Evolutionary conservation across 345 rosid genomes (phyloP), one percentile per base, ranked within the genome.

Genomic region (Brassica incana): DNA sequence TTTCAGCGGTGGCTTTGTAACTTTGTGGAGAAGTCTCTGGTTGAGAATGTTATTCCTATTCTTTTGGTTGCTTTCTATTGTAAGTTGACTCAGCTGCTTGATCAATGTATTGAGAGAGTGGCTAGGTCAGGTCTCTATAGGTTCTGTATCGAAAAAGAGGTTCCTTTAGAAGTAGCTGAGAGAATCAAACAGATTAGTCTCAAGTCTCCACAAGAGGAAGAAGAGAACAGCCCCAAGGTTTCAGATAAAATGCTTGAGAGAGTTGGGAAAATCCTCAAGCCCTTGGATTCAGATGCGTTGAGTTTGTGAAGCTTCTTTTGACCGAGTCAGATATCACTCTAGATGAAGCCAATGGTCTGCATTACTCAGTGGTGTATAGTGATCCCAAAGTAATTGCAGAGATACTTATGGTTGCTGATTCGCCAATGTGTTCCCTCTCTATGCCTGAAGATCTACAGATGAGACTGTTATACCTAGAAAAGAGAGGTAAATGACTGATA

Each of bases 271-370:
- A 90, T 95, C 71, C 95, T 85, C 74, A 95, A 85, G 85, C 97
- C 99, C 23, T 86, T 95, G 54, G 99, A 95, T 82, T 91, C 97
- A 0, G 98, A 95, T 77, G 99, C 79, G 89, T 95, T 59, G 99
- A 95, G 85, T 97, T 93, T 10, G 97, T 93, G 68, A 84, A 84
- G 70, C 97, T 95, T 84, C 94, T 95, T 15, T 81, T 93, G 59
- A 84, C 89, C 0, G 98, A 95, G 82, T 95, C 99, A 75, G 80
- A 88, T 20, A 81, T 91, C 69, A 88, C 88, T 62, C 83, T 95
- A 81, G 92, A 95, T 66, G 82, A 87, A 79, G 98, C 98, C 64
- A 76, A 86, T 54, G 98, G 95, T 29, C 91, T 95, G 79, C 99
- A 95, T 86, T 95, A 95, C 73, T 89, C 97, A 15, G 94, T 88